phyloP scores from a whole-genome alignment of 306 rosid genomes.

The Trichosanthes cucumerina region DNA sequence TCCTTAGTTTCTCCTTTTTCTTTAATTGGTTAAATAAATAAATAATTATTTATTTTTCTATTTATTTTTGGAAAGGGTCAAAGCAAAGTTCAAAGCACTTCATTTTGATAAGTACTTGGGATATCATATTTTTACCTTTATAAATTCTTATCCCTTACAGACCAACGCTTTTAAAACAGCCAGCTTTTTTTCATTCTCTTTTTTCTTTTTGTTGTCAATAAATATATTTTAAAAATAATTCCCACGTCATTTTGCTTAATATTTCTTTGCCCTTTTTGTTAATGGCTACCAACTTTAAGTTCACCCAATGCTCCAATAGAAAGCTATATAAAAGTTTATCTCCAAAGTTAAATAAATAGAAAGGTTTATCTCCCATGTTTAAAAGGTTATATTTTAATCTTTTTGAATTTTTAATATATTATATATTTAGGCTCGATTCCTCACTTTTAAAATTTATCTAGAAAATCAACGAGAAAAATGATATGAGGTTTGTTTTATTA shows the following conservation, averaged over 20 bases:
- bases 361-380: not conserved
- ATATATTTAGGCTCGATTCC: no score
- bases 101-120: slow-evolving; percentile 1
- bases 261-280: not conserved
- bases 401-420: no score
- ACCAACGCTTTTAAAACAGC: not conserved
- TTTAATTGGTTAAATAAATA: not conserved
- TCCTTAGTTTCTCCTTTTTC: not conserved
- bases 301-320: not conserved
- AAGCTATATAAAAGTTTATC: not conserved
- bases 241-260: not conserved
- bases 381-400: no score
- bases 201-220: not conserved
- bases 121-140: not conserved
- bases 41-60: not conserved
- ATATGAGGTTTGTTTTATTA: no score
- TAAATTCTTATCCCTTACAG: not conserved
- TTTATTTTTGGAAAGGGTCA: not conserved
- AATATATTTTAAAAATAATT: not conserved
- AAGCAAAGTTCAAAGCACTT: not conserved
- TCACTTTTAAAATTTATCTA: no score
- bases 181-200: not conserved
- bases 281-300: not conserved
- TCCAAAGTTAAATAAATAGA: not conserved
- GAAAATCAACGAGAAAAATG: no score